A percentile compares a stretch with the other conserved stretches of the same genome.
phyloP scores from a whole-genome alignment of 768 basidiomycete species.

The Coprinopsis marcescibilis region DNA sequence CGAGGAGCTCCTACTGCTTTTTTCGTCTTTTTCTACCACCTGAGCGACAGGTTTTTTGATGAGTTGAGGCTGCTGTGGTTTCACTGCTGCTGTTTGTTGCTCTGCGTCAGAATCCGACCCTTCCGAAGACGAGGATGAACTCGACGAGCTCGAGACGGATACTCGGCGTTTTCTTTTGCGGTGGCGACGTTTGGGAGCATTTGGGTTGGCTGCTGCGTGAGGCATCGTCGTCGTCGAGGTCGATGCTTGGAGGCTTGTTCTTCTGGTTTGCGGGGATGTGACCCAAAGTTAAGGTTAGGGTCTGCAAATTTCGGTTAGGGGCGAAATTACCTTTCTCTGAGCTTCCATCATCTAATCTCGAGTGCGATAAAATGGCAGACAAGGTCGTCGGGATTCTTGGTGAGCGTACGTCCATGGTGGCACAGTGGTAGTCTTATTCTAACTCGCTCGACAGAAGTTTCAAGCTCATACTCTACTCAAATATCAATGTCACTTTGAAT shows the following conservation, averaged over 20 bases:
- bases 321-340: background rate
- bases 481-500: conserved; percentile 14
- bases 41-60: background rate
- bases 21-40: background rate
- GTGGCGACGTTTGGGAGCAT: background rate
- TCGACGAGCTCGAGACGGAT: conserved; percentile 1
- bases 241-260: no score
- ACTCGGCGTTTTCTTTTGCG: conserved; percentile 1
- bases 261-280: no score
- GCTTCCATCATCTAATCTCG: background rate
- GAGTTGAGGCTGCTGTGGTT: background rate
- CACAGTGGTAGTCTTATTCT: background rate
- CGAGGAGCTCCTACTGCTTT: background rate
- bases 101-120: background rate
- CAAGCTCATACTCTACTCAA: conserved; percentile 9
- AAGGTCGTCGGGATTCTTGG: conserved; percentile 49
- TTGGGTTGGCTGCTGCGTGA: background rate
- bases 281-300: background rate
- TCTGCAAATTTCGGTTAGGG: background rate
- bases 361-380: conserved; percentile 29
- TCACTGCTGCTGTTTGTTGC: conserved; percentile 1
- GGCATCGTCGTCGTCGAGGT: conserved; percentile 1
- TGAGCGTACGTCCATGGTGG: conserved; percentile 33
- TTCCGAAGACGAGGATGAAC: conserved; percentile 2
- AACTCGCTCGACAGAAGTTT: conserved; percentile 11